Base-by-base conservation (phyloP, 148 eudicot species). In the Nyssa sinensis region DNA sequence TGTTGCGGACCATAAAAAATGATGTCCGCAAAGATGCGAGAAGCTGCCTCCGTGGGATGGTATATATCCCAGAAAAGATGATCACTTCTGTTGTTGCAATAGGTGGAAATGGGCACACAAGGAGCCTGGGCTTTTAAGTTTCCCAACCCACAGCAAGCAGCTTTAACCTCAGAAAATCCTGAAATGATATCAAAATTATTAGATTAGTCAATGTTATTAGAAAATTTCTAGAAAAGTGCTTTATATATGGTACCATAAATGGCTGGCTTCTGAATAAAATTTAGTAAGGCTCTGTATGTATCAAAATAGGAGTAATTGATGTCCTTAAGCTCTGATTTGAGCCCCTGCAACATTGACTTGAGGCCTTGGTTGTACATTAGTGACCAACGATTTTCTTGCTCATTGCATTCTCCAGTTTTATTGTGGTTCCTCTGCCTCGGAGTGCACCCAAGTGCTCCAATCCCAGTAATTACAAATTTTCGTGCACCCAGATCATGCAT, bases 71-170 rank as follows among this genome's bases (percentile, higher is more conserved):
- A 91, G 75, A 94, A 94, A 64, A 91, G 64, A 72, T 94, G 86
- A 33, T 84, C 83, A 11, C 77, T 85, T 83, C 98, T 81, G 79
- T 94, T 87, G 51, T 75, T 30, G 76, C 97, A 94, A 21, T 76
- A 84, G 10, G 55, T 28, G 27, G 98, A 66, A n/a, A 91, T 55
- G 3, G 98, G 98, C 25, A 81, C 10, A 69, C 98, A 94, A 8
- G 94, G 77, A 30, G 84, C 68, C 47, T 87, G 21, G 0, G 97
- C 98, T 21, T 83, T 86, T 44, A 94, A 60, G 62, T 77, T 80
- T 34, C 98, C 98, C 63, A 88, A 71, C 29, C 98, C 97, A 78
- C 97, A 94, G 72, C 98, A 94, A 33, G 98, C 98, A 4, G 83
- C 77, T 73, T 86, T 90, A 28, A 70, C 81, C 77, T 91, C 90